Evolutionary conservation across 768 basidiomycete genomes (phyloP).

Genomic region (Pisolithus marmoratus): DNA sequence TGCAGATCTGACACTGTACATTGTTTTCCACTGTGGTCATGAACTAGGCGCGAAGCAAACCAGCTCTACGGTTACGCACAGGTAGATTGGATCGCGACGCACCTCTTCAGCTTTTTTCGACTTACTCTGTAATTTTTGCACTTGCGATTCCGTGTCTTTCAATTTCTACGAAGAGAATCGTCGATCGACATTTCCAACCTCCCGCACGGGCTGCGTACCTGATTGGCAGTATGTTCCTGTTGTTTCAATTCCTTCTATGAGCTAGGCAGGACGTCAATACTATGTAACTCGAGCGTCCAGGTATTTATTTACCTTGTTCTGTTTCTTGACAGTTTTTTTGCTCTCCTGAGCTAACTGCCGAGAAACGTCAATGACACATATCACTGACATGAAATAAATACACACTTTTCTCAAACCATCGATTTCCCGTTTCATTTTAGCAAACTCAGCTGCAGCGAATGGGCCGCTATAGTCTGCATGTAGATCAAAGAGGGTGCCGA

Average conservation of each 20-base stretch:
- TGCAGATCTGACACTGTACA: conserved; percentile 72
- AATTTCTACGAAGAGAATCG: conserved; percentile 29
- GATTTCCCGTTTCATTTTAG: conserved; percentile 52
- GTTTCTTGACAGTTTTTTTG: conserved; percentile 49
- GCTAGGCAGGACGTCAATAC: conserved; percentile 28
- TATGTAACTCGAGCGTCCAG: not conserved
- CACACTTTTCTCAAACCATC: conserved; percentile 46
- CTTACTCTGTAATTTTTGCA: conserved; percentile 42
- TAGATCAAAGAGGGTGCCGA: conserved; percentile 9
- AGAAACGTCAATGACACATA: conserved; percentile 2
- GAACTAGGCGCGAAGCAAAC: conserved; percentile 31
- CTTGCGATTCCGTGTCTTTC: conserved; percentile 40
- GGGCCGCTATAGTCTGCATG: conserved; percentile 27
- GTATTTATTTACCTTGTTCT: conserved; percentile 45
- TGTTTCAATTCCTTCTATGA: conserved; percentile 48
- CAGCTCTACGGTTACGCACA: not conserved
- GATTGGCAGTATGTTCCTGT: conserved; percentile 33
- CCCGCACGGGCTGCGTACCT: conserved; percentile 25
- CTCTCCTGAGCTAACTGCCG: conserved; percentile 35
- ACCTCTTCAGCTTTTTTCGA: conserved; percentile 56
- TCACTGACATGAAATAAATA: conserved; percentile 1
- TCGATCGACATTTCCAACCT: not conserved
- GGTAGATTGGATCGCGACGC: conserved; percentile 5
- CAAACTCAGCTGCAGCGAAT: conserved; percentile 42
- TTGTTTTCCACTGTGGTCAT: conserved; percentile 51